phyloP scores from a whole-genome alignment of 192 early-diverging fungal genomes.

The Backusella liffmaniae region DNA sequence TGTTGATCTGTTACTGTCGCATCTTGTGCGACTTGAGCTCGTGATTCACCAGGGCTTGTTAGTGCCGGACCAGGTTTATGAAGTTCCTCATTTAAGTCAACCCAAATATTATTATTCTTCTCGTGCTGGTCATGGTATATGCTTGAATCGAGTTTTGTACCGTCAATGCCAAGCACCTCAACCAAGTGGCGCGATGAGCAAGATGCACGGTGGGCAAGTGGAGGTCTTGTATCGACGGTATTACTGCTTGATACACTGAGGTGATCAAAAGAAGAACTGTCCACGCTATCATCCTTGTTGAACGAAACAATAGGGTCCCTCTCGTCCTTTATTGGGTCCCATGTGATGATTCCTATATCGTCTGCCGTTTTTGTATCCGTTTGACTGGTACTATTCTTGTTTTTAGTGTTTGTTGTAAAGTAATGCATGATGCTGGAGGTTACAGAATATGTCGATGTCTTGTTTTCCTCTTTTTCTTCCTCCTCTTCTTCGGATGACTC shows the following conservation, averaged over 20 bases:
- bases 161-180: constrained; percentile 37
- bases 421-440: background rate
- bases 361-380: background rate
- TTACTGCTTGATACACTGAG: background rate
- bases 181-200: constrained; percentile 23
- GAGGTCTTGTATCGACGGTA: background rate
- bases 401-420: background rate
- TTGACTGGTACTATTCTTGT: background rate
- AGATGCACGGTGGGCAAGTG: background rate
- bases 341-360: constrained; percentile 3
- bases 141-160: background rate
- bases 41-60: constrained; percentile 17
- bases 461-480: background rate
- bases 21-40: constrained; percentile 17
- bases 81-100: constrained; percentile 32
- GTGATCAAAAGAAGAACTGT: background rate
- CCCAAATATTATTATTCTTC: constrained; percentile 13
- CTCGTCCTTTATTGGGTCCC: constrained; percentile 21
- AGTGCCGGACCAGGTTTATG: constrained; percentile 30
- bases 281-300: background rate
- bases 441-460: background rate
- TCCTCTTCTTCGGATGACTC: background rate
- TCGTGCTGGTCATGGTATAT: constrained; percentile 5
- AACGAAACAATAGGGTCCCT: constrained; percentile 14
- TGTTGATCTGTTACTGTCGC: constrained; percentile 15